Evolutionary conservation across 164 flowering plant genomes (phyloP).

Genomic region (Kingdonia uniflora): DNA sequence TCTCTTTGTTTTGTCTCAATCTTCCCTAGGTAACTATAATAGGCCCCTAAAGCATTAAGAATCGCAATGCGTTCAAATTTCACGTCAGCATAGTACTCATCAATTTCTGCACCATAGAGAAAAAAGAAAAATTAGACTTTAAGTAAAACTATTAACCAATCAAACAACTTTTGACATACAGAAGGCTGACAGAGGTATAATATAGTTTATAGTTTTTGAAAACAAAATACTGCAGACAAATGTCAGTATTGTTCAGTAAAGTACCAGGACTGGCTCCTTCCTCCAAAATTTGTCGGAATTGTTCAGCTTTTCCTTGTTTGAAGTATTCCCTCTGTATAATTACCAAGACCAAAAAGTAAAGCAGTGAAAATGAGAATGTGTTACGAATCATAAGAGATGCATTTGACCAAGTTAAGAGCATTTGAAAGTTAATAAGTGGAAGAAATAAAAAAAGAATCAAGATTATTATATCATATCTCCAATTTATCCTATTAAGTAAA

Average conservation of each 20-base stretch:
- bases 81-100: constrained; percentile 94
- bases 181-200: too few species aligned
- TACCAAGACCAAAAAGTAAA: too few species aligned
- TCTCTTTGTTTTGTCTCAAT: constrained; percentile 80
- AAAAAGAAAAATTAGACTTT: constrained; percentile 3
- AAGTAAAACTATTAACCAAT: neutral
- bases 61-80: constrained; percentile 91
- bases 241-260: neutral
- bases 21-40: constrained; percentile 84
- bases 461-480: too few species aligned
- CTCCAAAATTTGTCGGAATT: constrained; percentile 79
- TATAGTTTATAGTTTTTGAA: too few species aligned
- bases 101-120: constrained; percentile 58
- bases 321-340: constrained; percentile 88
- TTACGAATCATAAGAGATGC: too few species aligned
- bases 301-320: constrained; percentile 87
- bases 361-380: too few species aligned
- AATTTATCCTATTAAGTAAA: too few species aligned
- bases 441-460: too few species aligned
- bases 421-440: too few species aligned
- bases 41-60: constrained; percentile 89
- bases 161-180: neutral
- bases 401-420: too few species aligned
- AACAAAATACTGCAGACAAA: too few species aligned
- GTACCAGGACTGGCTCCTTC: constrained; percentile 97